Evolutionary conservation across 371 early-diverging fungal species (phyloP).

Genomic region (Coemansia sp.): DNA sequence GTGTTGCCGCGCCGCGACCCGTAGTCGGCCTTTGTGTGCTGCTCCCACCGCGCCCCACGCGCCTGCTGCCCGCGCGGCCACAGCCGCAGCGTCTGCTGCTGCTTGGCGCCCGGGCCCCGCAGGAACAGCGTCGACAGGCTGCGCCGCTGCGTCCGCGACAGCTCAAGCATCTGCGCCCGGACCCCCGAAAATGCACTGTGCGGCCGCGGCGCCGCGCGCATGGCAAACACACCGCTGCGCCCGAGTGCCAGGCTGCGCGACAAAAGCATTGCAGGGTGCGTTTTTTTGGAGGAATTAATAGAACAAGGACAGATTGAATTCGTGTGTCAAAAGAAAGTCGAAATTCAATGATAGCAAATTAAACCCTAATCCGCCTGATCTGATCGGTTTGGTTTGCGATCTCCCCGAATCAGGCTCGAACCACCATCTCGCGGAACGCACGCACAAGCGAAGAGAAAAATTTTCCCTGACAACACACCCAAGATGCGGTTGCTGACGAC

Average conservation of each 20-base stretch:
- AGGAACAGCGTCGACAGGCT: neutral
- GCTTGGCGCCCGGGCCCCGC: neutral
- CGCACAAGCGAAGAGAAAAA: slow-evolving; percentile 11
- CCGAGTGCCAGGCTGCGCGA: neutral
- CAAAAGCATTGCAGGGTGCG: slow-evolving; percentile 7
- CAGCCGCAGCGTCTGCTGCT: too few relatives aligned
- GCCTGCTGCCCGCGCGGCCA: slow-evolving; percentile 23
- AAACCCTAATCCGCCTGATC: too few relatives aligned
- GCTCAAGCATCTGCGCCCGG: too few relatives aligned
- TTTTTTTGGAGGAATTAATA: too few relatives aligned
- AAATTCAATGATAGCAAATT: too few relatives aligned
- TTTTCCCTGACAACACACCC: slow-evolving; percentile 1
- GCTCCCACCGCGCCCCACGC: slow-evolving; percentile 48
- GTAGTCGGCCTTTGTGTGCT: slow-evolving; percentile 46
- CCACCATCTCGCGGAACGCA: too few relatives aligned
- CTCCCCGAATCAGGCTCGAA: too few relatives aligned
- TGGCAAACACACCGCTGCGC: neutral
- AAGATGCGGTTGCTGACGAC: slow-evolving; percentile 26
- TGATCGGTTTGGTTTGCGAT: too few relatives aligned
- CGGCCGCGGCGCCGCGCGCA: neutral
- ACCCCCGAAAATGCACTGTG: neutral
- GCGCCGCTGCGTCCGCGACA: neutral
- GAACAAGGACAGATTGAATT: too few relatives aligned
- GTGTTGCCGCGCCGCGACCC: slow-evolving; percentile 40
- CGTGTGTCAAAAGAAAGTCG: too few relatives aligned